Evolutionary conservation across 2,329 filamentous ascomycete genomes (phyloP).

Genomic region (Cucurbitaria berberidis): DNA sequence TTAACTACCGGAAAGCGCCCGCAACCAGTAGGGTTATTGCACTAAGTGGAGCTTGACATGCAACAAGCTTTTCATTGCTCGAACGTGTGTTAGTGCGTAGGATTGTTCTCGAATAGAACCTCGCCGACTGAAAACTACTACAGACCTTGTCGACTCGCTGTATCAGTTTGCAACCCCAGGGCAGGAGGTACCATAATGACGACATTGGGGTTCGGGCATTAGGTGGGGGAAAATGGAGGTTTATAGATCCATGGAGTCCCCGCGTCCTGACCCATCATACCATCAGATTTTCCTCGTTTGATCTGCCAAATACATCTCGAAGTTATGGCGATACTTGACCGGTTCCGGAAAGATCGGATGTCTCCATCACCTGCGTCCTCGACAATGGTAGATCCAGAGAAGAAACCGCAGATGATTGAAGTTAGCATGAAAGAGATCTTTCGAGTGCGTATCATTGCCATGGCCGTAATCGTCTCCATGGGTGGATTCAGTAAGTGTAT

Average conservation of each 20-base stretch:
- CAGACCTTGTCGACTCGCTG: not conserved
- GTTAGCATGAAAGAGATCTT: constrained; percentile 38
- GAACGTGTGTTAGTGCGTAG: not conserved
- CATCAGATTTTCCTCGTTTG: not conserved
- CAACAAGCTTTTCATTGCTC: constrained; percentile 4
- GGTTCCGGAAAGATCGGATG: constrained; percentile 17
- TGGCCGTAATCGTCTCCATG: constrained; percentile 45
- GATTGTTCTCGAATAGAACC: constrained; percentile 5
- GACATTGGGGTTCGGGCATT: constrained; percentile 11
- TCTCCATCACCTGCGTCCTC: constrained; percentile 31
- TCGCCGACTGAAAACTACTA: not conserved
- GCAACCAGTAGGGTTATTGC: constrained; percentile 3
- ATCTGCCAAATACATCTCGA: constrained; percentile 2
- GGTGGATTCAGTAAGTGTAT: constrained; percentile 35
- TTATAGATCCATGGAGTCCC: constrained; percentile 16
- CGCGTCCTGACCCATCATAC: not conserved
- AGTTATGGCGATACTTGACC: constrained; percentile 31
- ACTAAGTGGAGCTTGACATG: constrained; percentile 6
- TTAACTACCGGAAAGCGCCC: not conserved
- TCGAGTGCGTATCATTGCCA: constrained; percentile 39
- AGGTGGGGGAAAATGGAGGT: constrained; percentile 10
- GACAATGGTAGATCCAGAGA: constrained; percentile 34
- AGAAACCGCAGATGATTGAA: constrained; percentile 33
- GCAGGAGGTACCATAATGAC: not conserved
- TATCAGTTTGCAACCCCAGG: not conserved